These are phyloP conservation scores for Stereum hirsutum DNA, from an alignment of 1,284 basidiomycete genomes.

Conservation along the genomic window DNA sequence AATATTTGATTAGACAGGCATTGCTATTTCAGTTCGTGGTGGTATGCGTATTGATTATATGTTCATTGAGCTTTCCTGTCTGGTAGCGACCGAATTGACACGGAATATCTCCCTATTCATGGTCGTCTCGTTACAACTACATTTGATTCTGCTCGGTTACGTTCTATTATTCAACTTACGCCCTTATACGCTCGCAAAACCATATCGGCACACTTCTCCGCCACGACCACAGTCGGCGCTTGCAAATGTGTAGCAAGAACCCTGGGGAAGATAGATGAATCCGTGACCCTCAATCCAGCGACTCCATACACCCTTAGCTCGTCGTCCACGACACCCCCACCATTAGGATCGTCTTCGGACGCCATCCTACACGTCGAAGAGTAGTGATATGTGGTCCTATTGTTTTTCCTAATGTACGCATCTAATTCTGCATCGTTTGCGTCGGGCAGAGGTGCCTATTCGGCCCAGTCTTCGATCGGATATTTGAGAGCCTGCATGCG, in stretches of 20 bases:
- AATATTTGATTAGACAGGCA: too few species aligned
- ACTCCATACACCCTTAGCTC: constrained; percentile 29
- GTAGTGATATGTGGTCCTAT: constrained; percentile 18
- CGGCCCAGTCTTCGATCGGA: constrained; percentile 15
- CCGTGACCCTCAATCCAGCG: constrained; percentile 23
- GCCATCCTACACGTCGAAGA: constrained; percentile 24
- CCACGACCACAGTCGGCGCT: constrained; percentile 16
- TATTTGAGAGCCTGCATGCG: constrained; percentile 19
- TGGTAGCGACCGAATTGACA: too few species aligned
- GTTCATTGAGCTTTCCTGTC: too few species aligned
- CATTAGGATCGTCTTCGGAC: constrained; percentile 11
- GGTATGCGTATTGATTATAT: too few species aligned
- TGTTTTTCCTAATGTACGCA: constrained; percentile 13
- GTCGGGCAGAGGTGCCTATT: constrained; percentile 16
- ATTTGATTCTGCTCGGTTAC: too few species aligned
- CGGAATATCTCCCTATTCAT: too few species aligned
- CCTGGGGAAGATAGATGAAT: constrained; percentile 23
- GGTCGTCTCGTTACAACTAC: too few species aligned
- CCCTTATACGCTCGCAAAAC: too few species aligned
- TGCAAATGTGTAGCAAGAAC: constrained; percentile 19
- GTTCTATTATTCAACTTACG: too few species aligned
- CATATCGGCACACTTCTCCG: constrained; percentile 19
- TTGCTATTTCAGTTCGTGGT: too few species aligned
- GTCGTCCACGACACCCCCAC: constrained; percentile 28
- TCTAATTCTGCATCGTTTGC: constrained; percentile 17